Base-by-base conservation (phyloP, 2,329 filamentous ascomycete genomes). In the Rachicladosporium sp. region DNA sequence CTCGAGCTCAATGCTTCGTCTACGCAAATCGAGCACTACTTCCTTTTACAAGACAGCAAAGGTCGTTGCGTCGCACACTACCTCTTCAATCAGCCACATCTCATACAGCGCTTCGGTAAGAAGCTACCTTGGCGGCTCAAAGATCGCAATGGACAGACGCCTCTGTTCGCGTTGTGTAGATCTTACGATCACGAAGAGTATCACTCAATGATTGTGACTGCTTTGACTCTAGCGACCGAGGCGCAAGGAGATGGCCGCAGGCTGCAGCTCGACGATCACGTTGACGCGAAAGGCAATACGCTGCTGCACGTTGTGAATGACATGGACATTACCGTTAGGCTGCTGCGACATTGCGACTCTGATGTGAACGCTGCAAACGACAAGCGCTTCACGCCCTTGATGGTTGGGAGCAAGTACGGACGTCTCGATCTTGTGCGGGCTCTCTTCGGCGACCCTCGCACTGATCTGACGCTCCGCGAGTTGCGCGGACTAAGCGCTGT, bases 361-460 rank as follows among this genome's bases (percentile, higher is more conserved):
- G 87, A 98, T 55, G 84, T 89, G 40, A 98, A 98, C 61, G 88
- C 89, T 6, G 82, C 80, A 6, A 98, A 98, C 55, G 88, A 96
- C 51, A 94, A 86, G 64, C 81, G 77, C 35, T 96, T 98, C 56
- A 98, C 93, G 0, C 80, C 91, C 2, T 69, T 98, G 41, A 98
- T 98, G 91, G 82, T 98, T 46, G 89, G 89, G 6, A 96, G 89
- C 71, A 98, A 98, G 60, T 98, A 96, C 56, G 91, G 91, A 29
- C 77, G 91, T 46, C 82, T 93, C 39, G 91, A 96, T 52, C 85
- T 94, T 69, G 89, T 98, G 11, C 74, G 88, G 43, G 79, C 80
- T 7, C 70, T 98, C 4, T 96, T 93, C 59, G 74, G 80, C 32
- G 91, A 98, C 56, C 76, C 85, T 13, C 71, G 93, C 50, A 86